Percentiles rank a stretch among this genome's conserved stretches.
These are phyloP conservation scores for Diplodia corticola DNA, from an alignment of 2,329 filamentous ascomycete species.

Conservation along the genomic window DNA sequence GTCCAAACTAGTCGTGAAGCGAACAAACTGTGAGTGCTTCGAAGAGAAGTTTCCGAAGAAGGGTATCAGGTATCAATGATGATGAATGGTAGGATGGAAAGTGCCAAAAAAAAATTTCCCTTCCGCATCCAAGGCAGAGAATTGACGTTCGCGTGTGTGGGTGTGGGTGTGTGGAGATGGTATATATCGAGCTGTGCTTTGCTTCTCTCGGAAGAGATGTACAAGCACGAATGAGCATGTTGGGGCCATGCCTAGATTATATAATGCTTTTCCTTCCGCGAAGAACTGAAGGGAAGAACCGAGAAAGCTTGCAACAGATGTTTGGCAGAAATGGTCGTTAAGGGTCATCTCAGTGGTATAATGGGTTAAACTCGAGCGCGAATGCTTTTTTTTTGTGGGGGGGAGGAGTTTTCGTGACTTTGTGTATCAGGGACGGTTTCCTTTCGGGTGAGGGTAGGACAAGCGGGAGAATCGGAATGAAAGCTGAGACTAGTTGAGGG, in stretches of 20 bases:
- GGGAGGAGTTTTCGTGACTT: not conserved
- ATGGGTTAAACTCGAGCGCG: not conserved
- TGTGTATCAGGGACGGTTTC: not conserved
- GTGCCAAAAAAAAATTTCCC: not conserved
- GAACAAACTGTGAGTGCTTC: not conserved
- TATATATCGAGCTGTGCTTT: not conserved
- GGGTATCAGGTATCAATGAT: conserved; percentile 20
- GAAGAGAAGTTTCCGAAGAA: conserved; percentile 11
- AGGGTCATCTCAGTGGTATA: conserved; percentile 11
- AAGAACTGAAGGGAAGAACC: not conserved
- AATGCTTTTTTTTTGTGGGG: not conserved
- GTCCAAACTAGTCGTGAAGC: not conserved
- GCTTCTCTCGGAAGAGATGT: not conserved
- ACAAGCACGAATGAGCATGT: not conserved
- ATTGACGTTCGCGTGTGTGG: not conserved
- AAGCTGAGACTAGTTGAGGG: conserved; percentile 1
- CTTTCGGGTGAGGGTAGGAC: not conserved
- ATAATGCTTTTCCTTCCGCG: not conserved
- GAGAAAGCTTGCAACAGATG: conserved; percentile 4
- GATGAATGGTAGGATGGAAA: not conserved
- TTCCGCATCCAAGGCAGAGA: not conserved
- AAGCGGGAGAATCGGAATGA: conserved; percentile 1
- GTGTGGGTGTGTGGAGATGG: no score
- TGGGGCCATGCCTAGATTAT: not conserved
- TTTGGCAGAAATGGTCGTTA: conserved; percentile 6